phyloP scores from a whole-genome alignment of 352 stramenopile species.

The Thraustochytrium striatum region DNA sequence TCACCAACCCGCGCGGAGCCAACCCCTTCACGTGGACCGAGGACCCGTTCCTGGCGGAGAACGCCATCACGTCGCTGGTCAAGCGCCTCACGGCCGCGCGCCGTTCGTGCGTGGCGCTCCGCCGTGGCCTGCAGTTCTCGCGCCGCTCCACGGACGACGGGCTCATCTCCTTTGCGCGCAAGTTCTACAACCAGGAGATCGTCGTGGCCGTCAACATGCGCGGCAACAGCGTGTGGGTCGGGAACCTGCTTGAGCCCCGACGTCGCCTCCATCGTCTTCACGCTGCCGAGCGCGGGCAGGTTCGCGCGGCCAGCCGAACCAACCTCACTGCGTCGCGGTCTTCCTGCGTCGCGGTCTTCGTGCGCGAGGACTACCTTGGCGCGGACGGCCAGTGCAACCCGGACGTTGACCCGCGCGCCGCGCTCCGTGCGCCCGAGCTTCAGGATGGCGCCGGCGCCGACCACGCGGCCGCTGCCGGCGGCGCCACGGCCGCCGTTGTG shows the following conservation, averaged over 20 bases:
- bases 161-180: not conserved
- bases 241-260: too few species aligned
- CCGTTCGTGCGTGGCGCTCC: not conserved
- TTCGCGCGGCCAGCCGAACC: not conserved
- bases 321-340: not conserved
- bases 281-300: not conserved
- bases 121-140: not conserved
- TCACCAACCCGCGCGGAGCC: not conserved
- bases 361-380: conserved; percentile 18
- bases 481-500: too few species aligned
- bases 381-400: too few species aligned
- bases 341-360: not conserved
- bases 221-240: not conserved
- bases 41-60: not conserved
- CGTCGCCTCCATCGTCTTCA: not conserved
- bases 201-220: not conserved
- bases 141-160: not conserved
- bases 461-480: too few species aligned
- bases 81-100: not conserved
- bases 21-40: not conserved
- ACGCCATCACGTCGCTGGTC: not conserved
- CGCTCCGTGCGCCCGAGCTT: too few species aligned
- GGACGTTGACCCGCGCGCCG: too few species aligned
- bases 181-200: not conserved
- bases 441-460: too few species aligned